phyloP scores from a whole-genome alignment of 1,139 yeast species.

The Scheffersomyces lignicola region DNA sequence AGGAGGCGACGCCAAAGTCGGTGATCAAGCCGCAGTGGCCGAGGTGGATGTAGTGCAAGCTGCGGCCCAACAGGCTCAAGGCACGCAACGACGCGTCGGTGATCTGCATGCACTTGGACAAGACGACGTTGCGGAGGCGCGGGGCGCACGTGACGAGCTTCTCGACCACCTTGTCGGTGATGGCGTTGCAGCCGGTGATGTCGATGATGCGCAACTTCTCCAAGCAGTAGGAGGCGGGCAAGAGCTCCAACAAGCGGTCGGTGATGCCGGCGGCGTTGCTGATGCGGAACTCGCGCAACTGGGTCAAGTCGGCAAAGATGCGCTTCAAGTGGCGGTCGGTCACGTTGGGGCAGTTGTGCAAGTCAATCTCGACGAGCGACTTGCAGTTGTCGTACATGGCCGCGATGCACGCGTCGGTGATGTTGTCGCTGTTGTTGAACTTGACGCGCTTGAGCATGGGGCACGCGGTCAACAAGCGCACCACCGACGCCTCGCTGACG shows the following conservation, averaged over 20 bases:
- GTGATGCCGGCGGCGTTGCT: slow-evolving; percentile 72
- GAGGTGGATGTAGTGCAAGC: slow-evolving; percentile 84
- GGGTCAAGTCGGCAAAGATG: slow-evolving; percentile 66
- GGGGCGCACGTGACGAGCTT: slow-evolving; percentile 78
- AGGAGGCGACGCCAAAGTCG: slow-evolving; percentile 76
- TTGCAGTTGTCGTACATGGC: slow-evolving; percentile 70
- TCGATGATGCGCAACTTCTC: slow-evolving; percentile 73
- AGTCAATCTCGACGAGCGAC: slow-evolving; percentile 83
- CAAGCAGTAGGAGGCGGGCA: slow-evolving; percentile 44
- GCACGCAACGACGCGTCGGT: slow-evolving; percentile 82
- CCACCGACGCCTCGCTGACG: slow-evolving; percentile 68
- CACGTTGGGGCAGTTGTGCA: slow-evolving; percentile 78
- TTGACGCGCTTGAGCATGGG: slow-evolving; percentile 81
- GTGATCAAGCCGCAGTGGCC: slow-evolving; percentile 94
- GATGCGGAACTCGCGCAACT: slow-evolving; percentile 79
- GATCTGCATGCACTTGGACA: slow-evolving; percentile 85
- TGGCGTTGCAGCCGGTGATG: slow-evolving; percentile 78
- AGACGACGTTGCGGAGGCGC: slow-evolving; percentile 77
- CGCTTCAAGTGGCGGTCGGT: slow-evolving; percentile 60
- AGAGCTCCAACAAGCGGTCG: slow-evolving; percentile 56
- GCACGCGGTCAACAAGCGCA: slow-evolving; percentile 59
- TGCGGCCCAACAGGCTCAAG: slow-evolving; percentile 72
- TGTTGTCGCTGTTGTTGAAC: slow-evolving; percentile 66
- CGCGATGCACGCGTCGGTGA: slow-evolving; percentile 68
- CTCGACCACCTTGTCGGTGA: slow-evolving; percentile 79